Evolutionary conservation across 352 stramenopile species (phyloP).

Genomic region (Phytophthora pseudosyringae): DNA sequence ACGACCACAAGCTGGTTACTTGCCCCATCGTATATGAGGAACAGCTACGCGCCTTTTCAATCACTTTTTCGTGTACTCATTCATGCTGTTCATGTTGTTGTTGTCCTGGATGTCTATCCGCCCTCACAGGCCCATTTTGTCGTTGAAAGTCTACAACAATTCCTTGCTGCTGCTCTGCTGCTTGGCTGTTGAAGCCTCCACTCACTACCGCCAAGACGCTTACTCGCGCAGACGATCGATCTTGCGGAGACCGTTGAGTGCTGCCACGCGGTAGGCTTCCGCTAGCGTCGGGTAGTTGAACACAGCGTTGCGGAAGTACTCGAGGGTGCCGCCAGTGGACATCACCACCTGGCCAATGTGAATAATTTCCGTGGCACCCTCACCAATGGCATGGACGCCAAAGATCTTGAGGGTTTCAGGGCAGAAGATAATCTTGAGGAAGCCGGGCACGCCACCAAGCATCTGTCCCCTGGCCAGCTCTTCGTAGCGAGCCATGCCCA

Average conservation of each 20-base stretch:
- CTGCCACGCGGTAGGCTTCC: slow-evolving; percentile 86
- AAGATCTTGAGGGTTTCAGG: slow-evolving; percentile 75
- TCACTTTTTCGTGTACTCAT: slow-evolving; percentile 13
- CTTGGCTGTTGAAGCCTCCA: slow-evolving; percentile 1
- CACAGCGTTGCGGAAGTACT: slow-evolving; percentile 92
- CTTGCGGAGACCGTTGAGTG: slow-evolving; percentile 79
- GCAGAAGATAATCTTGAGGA: slow-evolving; percentile 90
- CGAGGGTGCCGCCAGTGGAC: slow-evolving; percentile 82
- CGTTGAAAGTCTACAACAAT: slow-evolving; percentile 1
- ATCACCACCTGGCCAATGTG: slow-evolving; percentile 91
- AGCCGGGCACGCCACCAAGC: slow-evolving; percentile 77
- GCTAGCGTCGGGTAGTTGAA: slow-evolving; percentile 94
- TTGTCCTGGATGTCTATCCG: slow-evolving; percentile 24
- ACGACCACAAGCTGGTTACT: slow-evolving; percentile 21
- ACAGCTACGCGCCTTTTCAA: slow-evolving; percentile 15
- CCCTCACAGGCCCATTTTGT: slow-evolving; percentile 8
- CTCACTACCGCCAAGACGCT: not conserved
- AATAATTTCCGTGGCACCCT: slow-evolving; percentile 91
- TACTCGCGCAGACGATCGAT: slow-evolving; percentile 58
- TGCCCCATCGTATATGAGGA: slow-evolving; percentile 25
- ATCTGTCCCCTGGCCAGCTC: slow-evolving; percentile 89
- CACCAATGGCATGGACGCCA: slow-evolving; percentile 84
- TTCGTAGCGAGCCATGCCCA: slow-evolving; percentile 81
- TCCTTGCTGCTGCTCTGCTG: not conserved
- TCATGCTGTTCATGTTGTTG: not conserved